These are phyloP conservation scores for thale cress (Arabidopsis thaliana) DNA, from an alignment of 345 rosid genomes.

Conservation along the genomic window DNA sequence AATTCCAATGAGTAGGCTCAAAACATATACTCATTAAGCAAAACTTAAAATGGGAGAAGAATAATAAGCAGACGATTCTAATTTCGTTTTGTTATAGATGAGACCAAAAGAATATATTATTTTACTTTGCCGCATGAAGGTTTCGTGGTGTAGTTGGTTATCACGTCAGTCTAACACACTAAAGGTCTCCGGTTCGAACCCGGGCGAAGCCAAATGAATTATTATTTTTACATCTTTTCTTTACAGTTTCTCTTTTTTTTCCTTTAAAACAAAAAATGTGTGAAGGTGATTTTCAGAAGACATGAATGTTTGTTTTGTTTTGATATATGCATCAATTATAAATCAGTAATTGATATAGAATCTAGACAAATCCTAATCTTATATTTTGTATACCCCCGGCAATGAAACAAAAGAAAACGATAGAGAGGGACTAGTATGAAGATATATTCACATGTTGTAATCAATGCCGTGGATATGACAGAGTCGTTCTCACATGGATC, in stretches of 20 bases:
- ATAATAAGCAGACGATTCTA: no score
- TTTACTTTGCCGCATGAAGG: no score
- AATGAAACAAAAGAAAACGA: conserved; percentile 14
- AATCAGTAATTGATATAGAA: not conserved
- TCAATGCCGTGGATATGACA: conserved; percentile 36
- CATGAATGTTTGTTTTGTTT: not conserved
- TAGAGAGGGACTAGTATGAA: conserved; percentile 8
- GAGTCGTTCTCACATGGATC: conserved; percentile 37
- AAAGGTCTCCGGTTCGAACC: conserved; percentile 94
- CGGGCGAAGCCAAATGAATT: conserved; percentile 58
- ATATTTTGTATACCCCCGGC: conserved; percentile 18
- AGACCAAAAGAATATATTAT: no score
- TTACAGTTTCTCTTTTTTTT: no score
- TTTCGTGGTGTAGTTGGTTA: conserved; percentile 99
- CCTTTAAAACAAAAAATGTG: no score
- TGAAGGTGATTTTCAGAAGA: not conserved
- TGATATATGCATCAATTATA: not conserved
- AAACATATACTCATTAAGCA: not conserved
- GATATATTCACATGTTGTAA: conserved; percentile 34
- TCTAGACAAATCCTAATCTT: not conserved
- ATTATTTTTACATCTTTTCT: no score
- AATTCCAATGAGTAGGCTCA: not conserved
- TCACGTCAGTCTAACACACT: conserved; percentile 99
- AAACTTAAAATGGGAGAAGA: not conserved
- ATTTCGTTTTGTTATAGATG: no score